These are phyloP conservation scores for Clarireedia homoeocarpa DNA, from an alignment of 2,329 filamentous ascomycete species.

Conservation along the genomic window DNA sequence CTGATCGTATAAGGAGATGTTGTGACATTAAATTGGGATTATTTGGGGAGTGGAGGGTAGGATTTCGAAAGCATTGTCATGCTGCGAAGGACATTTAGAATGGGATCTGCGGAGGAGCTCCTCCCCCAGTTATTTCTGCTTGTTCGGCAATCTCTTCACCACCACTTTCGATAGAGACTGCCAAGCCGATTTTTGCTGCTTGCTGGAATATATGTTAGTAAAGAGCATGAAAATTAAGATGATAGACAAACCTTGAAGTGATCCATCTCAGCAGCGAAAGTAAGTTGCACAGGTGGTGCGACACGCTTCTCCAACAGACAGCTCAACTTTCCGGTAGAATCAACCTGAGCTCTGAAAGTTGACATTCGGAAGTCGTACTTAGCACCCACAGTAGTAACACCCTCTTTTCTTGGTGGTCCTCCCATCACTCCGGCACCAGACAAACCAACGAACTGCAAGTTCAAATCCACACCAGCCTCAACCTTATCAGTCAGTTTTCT, in stretches of 20 bases:
- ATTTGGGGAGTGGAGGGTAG: conserved; percentile 13
- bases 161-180: conserved; percentile 82
- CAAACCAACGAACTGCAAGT: conserved; percentile 68
- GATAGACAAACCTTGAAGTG: conserved; percentile 71
- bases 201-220: conserved; percentile 51
- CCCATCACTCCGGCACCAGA: conserved; percentile 64
- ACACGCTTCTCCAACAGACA: conserved; percentile 94
- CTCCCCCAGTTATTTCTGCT: conserved; percentile 52
- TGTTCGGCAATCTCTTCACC: conserved; percentile 83
- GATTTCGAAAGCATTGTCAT: conserved; percentile 9
- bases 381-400: conserved; percentile 81
- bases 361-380: conserved; percentile 98
- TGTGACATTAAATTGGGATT: conserved; percentile 26
- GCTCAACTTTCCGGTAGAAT: conserved; percentile 89
- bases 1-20: conserved; percentile 9
- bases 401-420: conserved; percentile 70
- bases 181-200: conserved; percentile 89
- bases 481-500: conserved; percentile 86
- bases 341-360: conserved; percentile 91
- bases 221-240: neutral
- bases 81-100: conserved; percentile 43
- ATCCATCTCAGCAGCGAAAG: conserved; percentile 94
- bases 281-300: conserved; percentile 84
- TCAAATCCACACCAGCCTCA: conserved; percentile 92
- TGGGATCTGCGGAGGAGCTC: conserved; percentile 45